phyloP scores from a whole-genome alignment of 2,329 filamentous ascomycete genomes.

The Apiospora aurea region DNA sequence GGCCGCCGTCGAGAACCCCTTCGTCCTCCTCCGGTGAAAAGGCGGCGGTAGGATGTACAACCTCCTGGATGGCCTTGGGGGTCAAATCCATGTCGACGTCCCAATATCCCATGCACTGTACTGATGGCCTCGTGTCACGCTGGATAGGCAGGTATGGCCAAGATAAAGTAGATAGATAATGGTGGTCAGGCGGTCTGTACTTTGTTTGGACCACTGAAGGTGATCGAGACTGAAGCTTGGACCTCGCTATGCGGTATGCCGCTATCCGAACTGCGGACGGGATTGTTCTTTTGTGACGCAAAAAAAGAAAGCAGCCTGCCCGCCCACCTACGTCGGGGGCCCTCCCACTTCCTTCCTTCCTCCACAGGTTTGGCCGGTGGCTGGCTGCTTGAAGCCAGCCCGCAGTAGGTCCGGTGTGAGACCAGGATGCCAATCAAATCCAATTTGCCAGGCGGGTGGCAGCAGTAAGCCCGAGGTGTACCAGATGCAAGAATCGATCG shows the following conservation, averaged over 20 bases:
- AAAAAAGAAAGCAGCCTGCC: constrained; percentile 7
- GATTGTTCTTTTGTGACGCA: not conserved
- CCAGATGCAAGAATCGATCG: not conserved
- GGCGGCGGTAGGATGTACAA: constrained; percentile 65
- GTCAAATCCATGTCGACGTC: constrained; percentile 59
- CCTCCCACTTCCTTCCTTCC: too few relatives aligned
- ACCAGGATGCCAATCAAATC: not conserved
- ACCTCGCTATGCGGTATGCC: not conserved
- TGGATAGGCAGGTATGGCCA: not conserved
- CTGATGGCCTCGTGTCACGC: constrained; percentile 18
- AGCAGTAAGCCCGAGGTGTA: not conserved
- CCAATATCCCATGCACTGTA: constrained; percentile 1
- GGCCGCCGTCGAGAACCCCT: constrained; percentile 23
- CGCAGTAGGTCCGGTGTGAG: not conserved
- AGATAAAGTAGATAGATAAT: constrained; percentile 17
- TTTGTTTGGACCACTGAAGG: not conserved
- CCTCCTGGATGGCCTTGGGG: constrained; percentile 58
- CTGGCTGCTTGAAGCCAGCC: not conserved
- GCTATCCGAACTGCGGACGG: constrained; percentile 1
- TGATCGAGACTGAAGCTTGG: not conserved
- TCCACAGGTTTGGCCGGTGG: not conserved
- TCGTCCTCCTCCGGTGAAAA: constrained; percentile 42
- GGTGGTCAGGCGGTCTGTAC: not conserved
- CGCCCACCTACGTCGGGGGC: not conserved
- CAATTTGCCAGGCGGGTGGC: not conserved